Base-by-base conservation (phyloP, 495 filamentous ascomycete species). In the Lasiosphaeris hirsuta region DNA sequence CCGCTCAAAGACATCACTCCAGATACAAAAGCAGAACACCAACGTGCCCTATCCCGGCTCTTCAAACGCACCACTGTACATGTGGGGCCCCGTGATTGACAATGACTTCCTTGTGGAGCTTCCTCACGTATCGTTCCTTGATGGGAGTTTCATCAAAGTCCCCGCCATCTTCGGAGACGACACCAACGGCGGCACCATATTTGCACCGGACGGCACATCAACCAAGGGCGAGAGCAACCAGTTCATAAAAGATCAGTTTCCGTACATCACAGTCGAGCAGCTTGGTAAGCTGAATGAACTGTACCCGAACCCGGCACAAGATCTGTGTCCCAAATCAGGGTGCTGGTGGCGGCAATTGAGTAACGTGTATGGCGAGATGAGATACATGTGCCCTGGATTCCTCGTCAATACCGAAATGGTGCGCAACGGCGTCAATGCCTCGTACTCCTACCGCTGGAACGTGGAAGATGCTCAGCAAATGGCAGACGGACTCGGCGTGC, bases 311-410 rank as follows among this genome's bases (percentile, higher is more conserved):
- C 69, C 10, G 68, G 69, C 52, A 50, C 23, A 50, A 13, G 59
- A 64, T 4, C 54, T 37, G 7, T 56, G 85, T 76, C 63, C 81
- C 0, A 63, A 70, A 34, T 57, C 69, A 2, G 77, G 77, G 1
- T 66, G 72, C 15, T 86, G 81, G 70, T 88, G 84, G 81, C 74
- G 77, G 0, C 80, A 84, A n/a, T 73, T 79, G 11, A 77, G 79
- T 54, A 75, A 80, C 39, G 82, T 81, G 3, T 92, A 90, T 63
- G 87, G 86, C 18, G 85, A 90, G 60, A 77, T 89, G 56, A 81
- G 87, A n/a, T 90, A 90, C 70, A 86, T 76, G 63, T 92, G 88
- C 54, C 86, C 86, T 0, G 80, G 79, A 1, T 73, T 88, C 17
- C 82, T 75, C 64, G 69, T 86, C 69, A 82, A 76, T 13, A 65